These are phyloP conservation scores for Mycena latifolia DNA, from an alignment of 768 basidiomycete genomes.

Conservation along the genomic window DNA sequence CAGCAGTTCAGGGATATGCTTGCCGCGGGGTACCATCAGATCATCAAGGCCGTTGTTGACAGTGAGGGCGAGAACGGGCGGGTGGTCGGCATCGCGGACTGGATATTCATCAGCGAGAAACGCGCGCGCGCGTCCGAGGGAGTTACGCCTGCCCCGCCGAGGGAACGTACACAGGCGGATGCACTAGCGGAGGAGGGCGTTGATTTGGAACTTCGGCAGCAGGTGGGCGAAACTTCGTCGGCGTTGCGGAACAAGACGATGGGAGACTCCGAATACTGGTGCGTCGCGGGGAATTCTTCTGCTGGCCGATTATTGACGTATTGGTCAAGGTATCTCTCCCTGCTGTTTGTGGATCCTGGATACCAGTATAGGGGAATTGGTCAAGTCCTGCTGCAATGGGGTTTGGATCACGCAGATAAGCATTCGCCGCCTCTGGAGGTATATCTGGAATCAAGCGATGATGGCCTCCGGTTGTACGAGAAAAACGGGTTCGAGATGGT, in stretches of 20 bases:
- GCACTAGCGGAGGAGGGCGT: conserved; percentile 1
- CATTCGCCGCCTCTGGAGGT: conserved; percentile 1
- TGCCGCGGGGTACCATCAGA: background rate
- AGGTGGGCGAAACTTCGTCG: background rate
- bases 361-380: conserved; percentile 9
- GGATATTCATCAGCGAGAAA: conserved; percentile 4
- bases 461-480: conserved; percentile 6
- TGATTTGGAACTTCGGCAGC: background rate
- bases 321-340: background rate
- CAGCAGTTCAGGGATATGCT: background rate
- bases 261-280: conserved; percentile 17
- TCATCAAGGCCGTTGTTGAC: conserved; percentile 12
- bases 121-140: background rate
- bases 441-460: conserved; percentile 18
- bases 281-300: background rate
- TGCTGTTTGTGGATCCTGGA: conserved; percentile 11
- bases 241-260: background rate
- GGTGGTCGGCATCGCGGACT: conserved; percentile 12
- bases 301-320: too few relatives aligned
- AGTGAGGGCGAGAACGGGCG: background rate
- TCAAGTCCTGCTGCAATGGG: conserved; percentile 9
- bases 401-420: conserved; percentile 7
- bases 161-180: conserved; percentile 5
- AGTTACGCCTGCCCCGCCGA: background rate
- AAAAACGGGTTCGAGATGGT: conserved; percentile 8